Evolutionary conservation across 2,329 filamentous ascomycete genomes (phyloP).

Genomic region (Grosmannia penicillata): DNA sequence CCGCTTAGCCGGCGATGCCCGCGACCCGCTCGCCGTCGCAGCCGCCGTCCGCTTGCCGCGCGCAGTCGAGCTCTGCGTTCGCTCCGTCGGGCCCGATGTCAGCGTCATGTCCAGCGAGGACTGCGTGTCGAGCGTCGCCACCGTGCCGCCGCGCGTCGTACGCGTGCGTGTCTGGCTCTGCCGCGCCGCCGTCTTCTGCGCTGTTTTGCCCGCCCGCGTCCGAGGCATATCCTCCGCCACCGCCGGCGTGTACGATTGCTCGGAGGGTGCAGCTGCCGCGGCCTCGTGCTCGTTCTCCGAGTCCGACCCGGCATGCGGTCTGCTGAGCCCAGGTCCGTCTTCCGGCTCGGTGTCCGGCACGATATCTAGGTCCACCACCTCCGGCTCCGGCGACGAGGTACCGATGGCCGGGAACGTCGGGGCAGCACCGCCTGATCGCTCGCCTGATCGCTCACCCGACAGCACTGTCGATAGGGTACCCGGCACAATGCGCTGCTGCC

Average conservation of each 20-base stretch:
- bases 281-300: conserved; percentile 6
- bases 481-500: background rate
- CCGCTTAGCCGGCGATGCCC: conserved; percentile 5
- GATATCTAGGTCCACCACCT: background rate
- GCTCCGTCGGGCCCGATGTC: background rate
- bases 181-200: conserved; percentile 14
- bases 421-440: too few relatives aligned
- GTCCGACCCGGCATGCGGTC: too few relatives aligned
- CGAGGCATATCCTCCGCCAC: conserved; percentile 12
- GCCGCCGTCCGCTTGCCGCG: conserved; percentile 19
- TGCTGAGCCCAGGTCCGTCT: background rate
- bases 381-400: background rate
- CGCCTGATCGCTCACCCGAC: too few relatives aligned
- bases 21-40: conserved; percentile 4
- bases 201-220: conserved; percentile 18
- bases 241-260: background rate
- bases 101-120: conserved; percentile 12
- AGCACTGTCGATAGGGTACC: background rate
- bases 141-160: conserved; percentile 5
- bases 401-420: background rate
- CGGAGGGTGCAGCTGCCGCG: conserved; percentile 9
- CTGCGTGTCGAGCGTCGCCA: conserved; percentile 11
- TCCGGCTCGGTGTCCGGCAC: conserved; percentile 13
- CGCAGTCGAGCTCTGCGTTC: conserved; percentile 7
- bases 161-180: conserved; percentile 8